Evolutionary conservation across 2,329 filamentous ascomycete genomes (phyloP), one percentile per base, ranked within the genome.

Genomic region (Colletotrichum lentis): DNA sequence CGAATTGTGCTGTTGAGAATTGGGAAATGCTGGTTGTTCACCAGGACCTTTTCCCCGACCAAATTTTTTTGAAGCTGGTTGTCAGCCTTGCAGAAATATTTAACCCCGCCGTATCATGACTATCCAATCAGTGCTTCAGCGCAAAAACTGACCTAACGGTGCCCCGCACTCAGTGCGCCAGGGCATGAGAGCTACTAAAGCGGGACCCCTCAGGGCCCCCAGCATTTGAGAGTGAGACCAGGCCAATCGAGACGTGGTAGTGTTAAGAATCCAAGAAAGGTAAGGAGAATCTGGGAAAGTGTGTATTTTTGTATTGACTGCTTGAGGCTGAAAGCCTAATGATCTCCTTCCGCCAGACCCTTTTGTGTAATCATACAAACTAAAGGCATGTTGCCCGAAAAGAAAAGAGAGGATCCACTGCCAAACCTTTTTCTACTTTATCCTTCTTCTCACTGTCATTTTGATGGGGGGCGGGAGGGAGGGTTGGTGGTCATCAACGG

Each of bases 11-110:
- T 24, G 62, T 66, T 46, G 41, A 10, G 7, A 10, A 2, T 35
- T 50, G 41, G 12, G 50, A 50, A 20, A 41, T 60, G 50, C 20
- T 61, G 31, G 8, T 18, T 50, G 49, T 24, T 41, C 57, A 20
- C 22, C 10, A 14, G n/a, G 20, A 22, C 16, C 31, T 18, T 24
- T 18, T 43, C 39, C 39, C 54, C 66, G 39, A 58, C 65, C 58
- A 62, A 67, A 55, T 68, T 70, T 71, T 71, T 64, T 70, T 68
- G 44, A 60, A 61, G 60, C 59, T 57, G 37, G 44, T 35, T 57
- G 60, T 71, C 69, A 71, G 69, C 69, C 69, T 71, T 70, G 69
- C 69, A 71, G 69, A 47, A 53, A 47, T 54, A 49, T 27, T 24
- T 31, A 54, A 67, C 69, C 69, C 69, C 69, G 59, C 67, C 50